Evolutionary conservation across 768 basidiomycete genomes (phyloP), one percentile per base, ranked within the genome.

Genomic region (Ramaria sp.): DNA sequence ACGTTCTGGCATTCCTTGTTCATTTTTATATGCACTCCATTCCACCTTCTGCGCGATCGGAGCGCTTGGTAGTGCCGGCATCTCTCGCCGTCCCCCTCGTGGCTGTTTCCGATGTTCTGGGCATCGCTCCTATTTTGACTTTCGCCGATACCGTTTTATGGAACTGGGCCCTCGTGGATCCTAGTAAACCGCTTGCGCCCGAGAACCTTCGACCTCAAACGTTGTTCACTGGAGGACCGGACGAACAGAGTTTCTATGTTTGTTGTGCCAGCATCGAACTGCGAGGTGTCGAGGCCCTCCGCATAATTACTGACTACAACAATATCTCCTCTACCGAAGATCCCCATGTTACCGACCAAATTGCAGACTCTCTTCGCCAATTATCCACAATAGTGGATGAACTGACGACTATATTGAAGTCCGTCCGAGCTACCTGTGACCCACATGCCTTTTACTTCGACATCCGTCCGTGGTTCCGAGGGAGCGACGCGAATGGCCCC

Each of bases 81-180:
- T 77, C 85, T 10, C 73, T 99, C 41, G 78, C 90, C 1, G 69
- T 88, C 22, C 94, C 95, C 0, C 75, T 96, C 30, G 78, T 89
- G 30, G 65, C 77, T 17, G 82, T 95, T 48, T 95, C 91, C 13
- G 76, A 77, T 10, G 70, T 78, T 52, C 78, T 99, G 42, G 83
- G 82, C 52, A 84, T 94, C n/a, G 92, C 94, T 6, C 95, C 95
- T 4, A 81, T 99, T 60, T 75, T 97, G 61, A 99, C 94, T 0
- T 99, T 92, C 66, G 89, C 94, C 27, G 95, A 96, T 67, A 92
- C 90, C 17, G 94, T 99, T 13, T 78, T 98, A 1, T 99, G 91
- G 91, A 96, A 97, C 67, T 86, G 81, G 77, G 81, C 82, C 38
- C 73, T 80, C 43, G 66, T 79, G 54, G 73, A 86, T 64, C 74